These are phyloP conservation scores for Jimgerdemannia lactiflua DNA, from an alignment of 192 early-diverging fungal species.

Conservation along the genomic window DNA sequence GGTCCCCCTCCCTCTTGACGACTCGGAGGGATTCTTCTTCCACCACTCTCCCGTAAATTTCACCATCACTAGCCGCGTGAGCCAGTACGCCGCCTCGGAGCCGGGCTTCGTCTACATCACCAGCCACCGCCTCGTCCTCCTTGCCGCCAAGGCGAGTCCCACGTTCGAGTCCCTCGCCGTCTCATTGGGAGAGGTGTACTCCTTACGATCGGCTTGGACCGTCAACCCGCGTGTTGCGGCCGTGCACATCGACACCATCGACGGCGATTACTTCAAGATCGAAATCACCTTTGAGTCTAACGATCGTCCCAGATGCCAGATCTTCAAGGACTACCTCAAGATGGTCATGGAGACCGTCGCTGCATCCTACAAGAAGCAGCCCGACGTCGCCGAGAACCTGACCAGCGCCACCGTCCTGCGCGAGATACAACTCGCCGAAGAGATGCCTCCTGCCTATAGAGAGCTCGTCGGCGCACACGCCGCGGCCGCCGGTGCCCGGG, in stretches of 20 bases:
- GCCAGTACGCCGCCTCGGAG: background rate
- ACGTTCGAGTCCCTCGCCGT: background rate
- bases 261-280: background rate
- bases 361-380: background rate
- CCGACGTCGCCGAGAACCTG: background rate
- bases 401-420: background rate
- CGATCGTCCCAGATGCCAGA: background rate
- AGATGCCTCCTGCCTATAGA: background rate
- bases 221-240: background rate
- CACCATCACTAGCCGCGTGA: background rate
- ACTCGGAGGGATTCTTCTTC: slow-evolving; percentile 1
- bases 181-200: background rate
- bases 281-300: background rate
- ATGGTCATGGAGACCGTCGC: background rate
- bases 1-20: background rate
- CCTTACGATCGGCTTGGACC: background rate
- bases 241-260: background rate
- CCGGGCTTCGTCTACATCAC: slow-evolving; percentile 1
- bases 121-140: background rate
- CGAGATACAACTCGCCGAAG: background rate
- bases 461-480: background rate
- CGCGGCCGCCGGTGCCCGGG: too few species aligned
- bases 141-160: background rate
- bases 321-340: slow-evolving; percentile 6
- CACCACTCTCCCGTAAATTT: background rate